A percentile compares a stretch with the other conserved stretches of the same genome.
These are phyloP conservation scores for Juglanconis oblonga DNA, from an alignment of 2,329 filamentous ascomycete species.

Conservation along the genomic window DNA sequence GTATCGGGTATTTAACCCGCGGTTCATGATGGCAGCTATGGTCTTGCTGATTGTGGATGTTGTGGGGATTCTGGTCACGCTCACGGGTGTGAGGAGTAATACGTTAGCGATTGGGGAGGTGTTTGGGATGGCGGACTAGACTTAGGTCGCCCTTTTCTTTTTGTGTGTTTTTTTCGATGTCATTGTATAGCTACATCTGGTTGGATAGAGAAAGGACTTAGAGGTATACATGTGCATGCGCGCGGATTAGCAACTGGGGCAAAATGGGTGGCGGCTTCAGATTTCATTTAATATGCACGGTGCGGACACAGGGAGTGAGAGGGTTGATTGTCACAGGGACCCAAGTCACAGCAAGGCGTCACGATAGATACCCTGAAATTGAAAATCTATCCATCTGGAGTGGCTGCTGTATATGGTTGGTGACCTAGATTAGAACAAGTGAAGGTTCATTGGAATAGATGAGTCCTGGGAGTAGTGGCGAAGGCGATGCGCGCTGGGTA, in stretches of 20 bases:
- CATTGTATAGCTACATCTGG: neutral
- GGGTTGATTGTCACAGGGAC: too few species aligned
- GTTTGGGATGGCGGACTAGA: slow-evolving; percentile 72
- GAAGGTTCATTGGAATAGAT: too few species aligned
- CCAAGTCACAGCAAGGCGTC: neutral
- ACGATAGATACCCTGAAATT: neutral
- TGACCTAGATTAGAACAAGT: too few species aligned
- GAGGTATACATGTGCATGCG: neutral
- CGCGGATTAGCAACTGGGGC: neutral
- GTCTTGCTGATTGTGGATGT: slow-evolving; percentile 76
- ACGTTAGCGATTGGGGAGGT: slow-evolving; percentile 77
- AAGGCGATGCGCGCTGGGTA: too few species aligned
- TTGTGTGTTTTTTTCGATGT: neutral
- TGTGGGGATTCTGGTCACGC: slow-evolving; percentile 65
- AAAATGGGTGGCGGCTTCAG: neutral
- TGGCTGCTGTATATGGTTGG: too few species aligned
- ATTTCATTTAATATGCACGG: neutral
- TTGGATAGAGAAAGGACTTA: neutral
- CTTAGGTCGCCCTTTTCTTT: too few species aligned
- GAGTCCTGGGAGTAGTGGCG: too few species aligned
- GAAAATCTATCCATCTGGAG: neutral
- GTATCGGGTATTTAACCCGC: slow-evolving; percentile 86
- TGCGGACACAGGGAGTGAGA: neutral
- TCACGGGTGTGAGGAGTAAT: slow-evolving; percentile 73
- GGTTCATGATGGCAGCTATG: slow-evolving; percentile 79